Evolutionary conservation across 768 basidiomycete species (phyloP), one percentile per base, ranked within the genome.

Genomic region (Psilocybe tampanensis): DNA sequence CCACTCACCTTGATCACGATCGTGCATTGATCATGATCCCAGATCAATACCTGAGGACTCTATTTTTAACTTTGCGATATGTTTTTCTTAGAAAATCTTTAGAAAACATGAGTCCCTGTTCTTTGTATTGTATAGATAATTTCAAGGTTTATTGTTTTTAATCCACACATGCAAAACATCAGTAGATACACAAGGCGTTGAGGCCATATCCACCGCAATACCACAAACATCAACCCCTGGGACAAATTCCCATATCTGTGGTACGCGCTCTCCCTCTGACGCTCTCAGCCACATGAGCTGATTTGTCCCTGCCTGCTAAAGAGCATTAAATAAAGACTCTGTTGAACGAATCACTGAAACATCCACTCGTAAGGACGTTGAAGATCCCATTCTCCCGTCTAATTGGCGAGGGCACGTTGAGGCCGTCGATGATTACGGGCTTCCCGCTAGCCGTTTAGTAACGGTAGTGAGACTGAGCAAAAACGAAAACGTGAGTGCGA

Each of bases 351-450:
- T 76, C 77, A 72, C 70, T 66, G 61, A 60, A 70, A 80, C 73
- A 78, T 75, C 74, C 73, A 77, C 76, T 67, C 72, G 60, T 70
- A 69, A 80, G 83, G 80, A 85, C 81, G 82, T 86, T 86, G 81
- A 84, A 86, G 81, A 82, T 84, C 85, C 81, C 74, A 76, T 77
- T 78, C 72, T 76, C 74, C 78, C 75, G 74, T 78, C 75, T 72
- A 69, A 68, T 71, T 77, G 78, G 80, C 80, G 79, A 85, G 81
- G 85, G 86, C 86, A 77, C 86, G 87, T 89, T 89, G 87, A 89
- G 87, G 87, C 87, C 86, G 74, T 82, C 79, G 75, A 72, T 70
- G 62, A 67, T 58, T 66, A 72, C 69, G 68, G 68, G 70, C 55
- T 56, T 57, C 60, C 44, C 56, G 61, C 55, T 63, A 66, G 48